These are phyloP conservation scores for Sclerotinia glacialis DNA, from an alignment of 2,329 filamentous ascomycete genomes.

Conservation along the genomic window DNA sequence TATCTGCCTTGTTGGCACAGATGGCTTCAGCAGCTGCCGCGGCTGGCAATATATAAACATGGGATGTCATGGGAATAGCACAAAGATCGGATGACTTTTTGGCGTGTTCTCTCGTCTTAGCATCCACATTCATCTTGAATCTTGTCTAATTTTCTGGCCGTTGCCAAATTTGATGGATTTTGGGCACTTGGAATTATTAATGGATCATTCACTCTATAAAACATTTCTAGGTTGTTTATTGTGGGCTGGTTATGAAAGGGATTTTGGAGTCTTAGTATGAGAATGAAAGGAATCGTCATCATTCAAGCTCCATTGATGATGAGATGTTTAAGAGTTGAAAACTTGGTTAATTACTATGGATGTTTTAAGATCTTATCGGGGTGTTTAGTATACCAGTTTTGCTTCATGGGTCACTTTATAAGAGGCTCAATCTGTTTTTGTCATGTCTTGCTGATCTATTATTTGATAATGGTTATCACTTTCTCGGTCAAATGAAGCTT, in stretches of 20 bases:
- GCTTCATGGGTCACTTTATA: neutral
- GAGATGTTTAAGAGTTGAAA: neutral
- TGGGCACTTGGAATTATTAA: neutral
- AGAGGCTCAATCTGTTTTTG: neutral
- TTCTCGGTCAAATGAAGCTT: neutral
- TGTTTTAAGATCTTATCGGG: neutral
- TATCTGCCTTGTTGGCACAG: conserved; percentile 19
- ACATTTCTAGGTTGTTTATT: neutral
- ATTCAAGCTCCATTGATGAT: neutral
- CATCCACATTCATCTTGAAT: neutral
- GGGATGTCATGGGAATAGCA: neutral
- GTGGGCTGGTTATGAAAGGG: too few species aligned
- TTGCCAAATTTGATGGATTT: neutral
- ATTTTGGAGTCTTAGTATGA: neutral
- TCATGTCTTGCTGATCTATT: neutral
- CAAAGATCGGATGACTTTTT: neutral
- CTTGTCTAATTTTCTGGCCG: neutral
- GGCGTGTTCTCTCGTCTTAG: too few species aligned
- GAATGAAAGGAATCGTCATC: neutral
- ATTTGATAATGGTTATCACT: neutral
- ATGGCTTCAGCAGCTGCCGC: conserved; percentile 33
- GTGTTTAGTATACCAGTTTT: neutral
- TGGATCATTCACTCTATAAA: neutral
- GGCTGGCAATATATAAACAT: conserved; percentile 12
- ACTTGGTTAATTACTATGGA: neutral